Conservation (phyloP, 805 yeast genomes). For the Phaffomyces thermotolerans region DNA sequence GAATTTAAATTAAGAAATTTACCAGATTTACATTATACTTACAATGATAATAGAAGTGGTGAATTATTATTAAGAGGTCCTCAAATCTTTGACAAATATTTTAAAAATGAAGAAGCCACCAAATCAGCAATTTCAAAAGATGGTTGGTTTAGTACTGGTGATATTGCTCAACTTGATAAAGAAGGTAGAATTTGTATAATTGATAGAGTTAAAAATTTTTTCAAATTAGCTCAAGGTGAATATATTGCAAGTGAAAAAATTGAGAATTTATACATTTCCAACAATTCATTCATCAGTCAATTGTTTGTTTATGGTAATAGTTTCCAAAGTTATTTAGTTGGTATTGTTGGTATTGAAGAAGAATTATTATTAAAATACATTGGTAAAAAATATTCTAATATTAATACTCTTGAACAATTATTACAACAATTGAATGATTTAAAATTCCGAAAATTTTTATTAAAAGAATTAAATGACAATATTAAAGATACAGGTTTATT, state of each 20-base stretch:
- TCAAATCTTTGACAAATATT: constrained; percentile 50
- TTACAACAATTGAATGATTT: constrained; percentile 19
- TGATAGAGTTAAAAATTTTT: constrained; percentile 75
- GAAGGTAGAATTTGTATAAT: constrained; percentile 53
- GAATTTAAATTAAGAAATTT: constrained; percentile 58
- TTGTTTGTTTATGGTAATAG: constrained; percentile 53
- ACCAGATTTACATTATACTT: constrained; percentile 52
- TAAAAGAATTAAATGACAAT: constrained; percentile 31
- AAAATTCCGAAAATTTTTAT: constrained; percentile 31
- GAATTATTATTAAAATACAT: constrained; percentile 22
- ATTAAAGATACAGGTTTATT: constrained; percentile 30
- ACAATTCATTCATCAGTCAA: constrained; percentile 37
- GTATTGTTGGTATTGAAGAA: constrained; percentile 54
- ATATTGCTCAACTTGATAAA: constrained; percentile 45
- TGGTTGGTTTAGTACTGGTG: constrained; percentile 66
- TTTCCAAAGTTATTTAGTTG: constrained; percentile 47
- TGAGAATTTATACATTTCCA: constrained; percentile 49
- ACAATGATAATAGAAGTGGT: constrained; percentile 41
- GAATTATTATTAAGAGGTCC: constrained; percentile 62
- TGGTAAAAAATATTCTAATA: constrained; percentile 9
- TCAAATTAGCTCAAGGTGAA: constrained; percentile 60
- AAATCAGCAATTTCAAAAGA: constrained; percentile 42
- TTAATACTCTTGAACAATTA: constrained; percentile 19
- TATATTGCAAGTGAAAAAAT: constrained; percentile 73
- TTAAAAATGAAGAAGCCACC: constrained; percentile 50